phyloP scores from a whole-genome alignment of 2,329 filamentous ascomycete genomes.

The Zymoseptoria crescenta region DNA sequence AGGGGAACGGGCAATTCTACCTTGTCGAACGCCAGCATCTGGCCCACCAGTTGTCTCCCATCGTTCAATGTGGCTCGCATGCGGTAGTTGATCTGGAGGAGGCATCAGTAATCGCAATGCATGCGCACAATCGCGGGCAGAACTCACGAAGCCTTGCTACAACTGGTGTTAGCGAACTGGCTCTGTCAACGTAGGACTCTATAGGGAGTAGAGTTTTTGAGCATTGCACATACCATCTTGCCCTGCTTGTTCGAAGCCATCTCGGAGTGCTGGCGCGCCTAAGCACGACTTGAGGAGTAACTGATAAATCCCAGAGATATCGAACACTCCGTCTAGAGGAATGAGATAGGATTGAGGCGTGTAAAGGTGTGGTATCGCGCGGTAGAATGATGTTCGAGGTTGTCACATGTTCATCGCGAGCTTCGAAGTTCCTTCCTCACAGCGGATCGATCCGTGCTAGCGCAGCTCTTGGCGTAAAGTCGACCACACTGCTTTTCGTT shows the following conservation, averaged over 20 bases:
- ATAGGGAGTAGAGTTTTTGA: conserved; percentile 14
- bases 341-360: neutral
- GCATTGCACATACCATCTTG: conserved; percentile 79
- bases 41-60: conserved; percentile 90
- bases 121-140: conserved; percentile 11
- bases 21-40: conserved; percentile 99
- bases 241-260: conserved; percentile 68
- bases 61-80: conserved; percentile 96
- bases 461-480: neutral
- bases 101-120: conserved; percentile 13
- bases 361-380: neutral
- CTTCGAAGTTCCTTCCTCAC: neutral
- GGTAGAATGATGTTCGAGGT: neutral
- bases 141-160: conserved; percentile 59
- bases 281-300: conserved; percentile 33
- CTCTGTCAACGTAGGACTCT: conserved; percentile 36
- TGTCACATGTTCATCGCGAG: neutral
- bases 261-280: conserved; percentile 28
- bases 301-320: neutral
- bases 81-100: conserved; percentile 86
- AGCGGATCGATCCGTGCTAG: neutral
- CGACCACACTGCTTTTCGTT: neutral
- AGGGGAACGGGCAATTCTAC: conserved; percentile 38
- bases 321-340: neutral
- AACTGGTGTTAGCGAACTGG: conserved; percentile 34